A percentile compares a stretch with the other conserved stretches of the same genome.
These are phyloP conservation scores for Sclerotiophoma versabilis DNA, from an alignment of 2,329 filamentous ascomycete genomes.

Conservation along the genomic window DNA sequence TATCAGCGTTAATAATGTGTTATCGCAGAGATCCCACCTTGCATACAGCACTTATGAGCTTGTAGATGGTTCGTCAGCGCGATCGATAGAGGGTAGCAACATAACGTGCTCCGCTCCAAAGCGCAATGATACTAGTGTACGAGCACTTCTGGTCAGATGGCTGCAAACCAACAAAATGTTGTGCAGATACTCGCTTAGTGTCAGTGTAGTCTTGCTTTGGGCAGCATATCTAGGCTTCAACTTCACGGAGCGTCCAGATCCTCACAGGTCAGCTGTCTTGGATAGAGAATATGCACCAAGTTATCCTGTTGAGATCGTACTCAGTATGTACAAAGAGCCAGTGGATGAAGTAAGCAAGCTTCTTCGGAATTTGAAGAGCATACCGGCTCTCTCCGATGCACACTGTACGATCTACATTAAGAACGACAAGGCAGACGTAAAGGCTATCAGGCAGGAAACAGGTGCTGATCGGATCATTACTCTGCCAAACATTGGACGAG, in stretches of 20 bases:
- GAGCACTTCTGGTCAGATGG: too few species aligned
- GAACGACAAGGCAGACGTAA: conserved; percentile 29
- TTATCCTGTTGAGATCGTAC: conserved; percentile 41
- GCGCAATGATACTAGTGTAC: too few species aligned
- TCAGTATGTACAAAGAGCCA: conserved; percentile 50
- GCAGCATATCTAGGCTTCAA: conserved; percentile 25
- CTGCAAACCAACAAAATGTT: neutral
- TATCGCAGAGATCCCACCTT: neutral
- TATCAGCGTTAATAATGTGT: neutral
- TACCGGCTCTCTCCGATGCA: conserved; percentile 31
- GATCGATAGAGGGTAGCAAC: neutral
- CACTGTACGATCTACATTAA: conserved; percentile 45
- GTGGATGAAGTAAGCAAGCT: conserved; percentile 33
- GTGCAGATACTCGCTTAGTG: conserved; percentile 9
- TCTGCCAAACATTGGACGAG: conserved; percentile 53
- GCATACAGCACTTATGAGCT: conserved; percentile 10
- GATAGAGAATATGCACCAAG: conserved; percentile 31
- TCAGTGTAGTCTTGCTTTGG: conserved; percentile 26
- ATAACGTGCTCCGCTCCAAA: neutral
- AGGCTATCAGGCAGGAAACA: conserved; percentile 29
- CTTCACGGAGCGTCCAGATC: conserved; percentile 15
- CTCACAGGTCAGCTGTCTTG: conserved; percentile 11
- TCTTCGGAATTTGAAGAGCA: conserved; percentile 27
- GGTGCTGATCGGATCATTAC: conserved; percentile 34
- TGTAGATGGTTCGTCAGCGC: neutral